Conservation (phyloP, 2,329 filamentous ascomycete genomes). For the Paramyrothecium roridum region DNA sequence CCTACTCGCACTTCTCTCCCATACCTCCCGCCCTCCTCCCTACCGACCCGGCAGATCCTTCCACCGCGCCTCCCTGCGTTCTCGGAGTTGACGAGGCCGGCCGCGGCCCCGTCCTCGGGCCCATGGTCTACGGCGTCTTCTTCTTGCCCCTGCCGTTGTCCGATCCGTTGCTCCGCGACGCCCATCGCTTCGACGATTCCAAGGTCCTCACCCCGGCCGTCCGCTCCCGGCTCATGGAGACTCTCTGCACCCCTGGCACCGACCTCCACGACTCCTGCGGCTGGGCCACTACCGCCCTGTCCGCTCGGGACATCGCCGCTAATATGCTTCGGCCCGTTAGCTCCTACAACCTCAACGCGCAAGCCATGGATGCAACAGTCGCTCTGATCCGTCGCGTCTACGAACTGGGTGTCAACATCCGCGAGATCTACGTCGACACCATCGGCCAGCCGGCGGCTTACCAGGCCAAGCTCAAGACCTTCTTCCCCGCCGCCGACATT, state of each 20-base stretch:
- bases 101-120: constrained; percentile 86
- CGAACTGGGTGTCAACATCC: constrained; percentile 73
- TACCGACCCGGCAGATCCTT: constrained; percentile 28
- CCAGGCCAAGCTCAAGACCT: constrained; percentile 76
- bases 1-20: constrained; percentile 70
- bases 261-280: constrained; percentile 60
- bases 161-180: constrained; percentile 70
- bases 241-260: constrained; percentile 63
- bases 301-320: constrained; percentile 77
- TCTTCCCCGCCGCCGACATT: constrained; percentile 76
- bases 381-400: constrained; percentile 76
- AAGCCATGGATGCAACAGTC: constrained; percentile 90
- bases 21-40: constrained; percentile 60
- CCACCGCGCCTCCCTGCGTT: constrained; percentile 51
- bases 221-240: constrained; percentile 66
- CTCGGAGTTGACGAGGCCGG: constrained; percentile 94
- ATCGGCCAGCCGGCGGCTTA: constrained; percentile 81
- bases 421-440: constrained; percentile 92
- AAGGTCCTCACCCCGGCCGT: constrained; percentile 84
- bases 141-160: constrained; percentile 71
- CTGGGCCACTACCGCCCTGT: constrained; percentile 80
- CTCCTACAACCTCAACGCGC: constrained; percentile 88
- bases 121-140: constrained; percentile 70
- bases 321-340: constrained; percentile 68
- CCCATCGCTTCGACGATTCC: constrained; percentile 90